Evolutionary conservation across 2,329 filamentous ascomycete genomes (phyloP).

Genomic region (Aspergillus phoenicis): DNA sequence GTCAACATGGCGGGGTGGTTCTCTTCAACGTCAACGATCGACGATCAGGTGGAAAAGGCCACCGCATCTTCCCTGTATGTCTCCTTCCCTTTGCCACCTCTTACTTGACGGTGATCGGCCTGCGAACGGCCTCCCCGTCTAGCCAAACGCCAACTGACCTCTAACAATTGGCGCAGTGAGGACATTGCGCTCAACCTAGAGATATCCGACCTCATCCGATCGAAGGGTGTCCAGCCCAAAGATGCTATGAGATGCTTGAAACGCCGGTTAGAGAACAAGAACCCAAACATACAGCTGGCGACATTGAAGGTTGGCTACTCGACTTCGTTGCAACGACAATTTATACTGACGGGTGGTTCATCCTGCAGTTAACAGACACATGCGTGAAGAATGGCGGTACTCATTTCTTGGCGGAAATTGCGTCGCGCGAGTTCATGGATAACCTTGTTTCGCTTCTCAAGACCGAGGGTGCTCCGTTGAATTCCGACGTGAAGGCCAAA

Average conservation of each 20-base stretch:
- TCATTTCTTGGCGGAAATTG: constrained; percentile 93
- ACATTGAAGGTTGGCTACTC: constrained; percentile 74
- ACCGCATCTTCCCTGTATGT: constrained; percentile 89
- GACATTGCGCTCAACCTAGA: constrained; percentile 97
- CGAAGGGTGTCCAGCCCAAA: constrained; percentile 94
- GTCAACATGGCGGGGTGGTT: constrained; percentile 95
- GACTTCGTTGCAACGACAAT: constrained; percentile 6
- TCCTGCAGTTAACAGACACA: constrained; percentile 79
- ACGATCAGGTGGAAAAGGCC: constrained; percentile 95
- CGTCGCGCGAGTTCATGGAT: constrained; percentile 97
- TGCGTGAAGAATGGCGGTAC: constrained; percentile 97
- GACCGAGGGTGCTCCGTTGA: constrained; percentile 73
- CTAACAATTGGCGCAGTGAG: constrained; percentile 60
- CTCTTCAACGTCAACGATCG: constrained; percentile 85
- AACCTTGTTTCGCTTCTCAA: constrained; percentile 89
- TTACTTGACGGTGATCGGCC: neutral
- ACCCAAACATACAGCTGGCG: constrained; percentile 93
- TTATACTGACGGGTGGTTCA: constrained; percentile 21
- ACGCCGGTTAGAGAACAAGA: constrained; percentile 92
- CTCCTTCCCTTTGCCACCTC: constrained; percentile 8
- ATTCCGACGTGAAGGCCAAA: constrained; percentile 82
- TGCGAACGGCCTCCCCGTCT: no score
- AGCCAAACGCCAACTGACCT: neutral
- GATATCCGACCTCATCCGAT: constrained; percentile 95
- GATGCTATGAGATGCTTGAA: constrained; percentile 98